phyloP scores from a whole-genome alignment of 2,329 filamentous ascomycete species.

The Nemania sp. region DNA sequence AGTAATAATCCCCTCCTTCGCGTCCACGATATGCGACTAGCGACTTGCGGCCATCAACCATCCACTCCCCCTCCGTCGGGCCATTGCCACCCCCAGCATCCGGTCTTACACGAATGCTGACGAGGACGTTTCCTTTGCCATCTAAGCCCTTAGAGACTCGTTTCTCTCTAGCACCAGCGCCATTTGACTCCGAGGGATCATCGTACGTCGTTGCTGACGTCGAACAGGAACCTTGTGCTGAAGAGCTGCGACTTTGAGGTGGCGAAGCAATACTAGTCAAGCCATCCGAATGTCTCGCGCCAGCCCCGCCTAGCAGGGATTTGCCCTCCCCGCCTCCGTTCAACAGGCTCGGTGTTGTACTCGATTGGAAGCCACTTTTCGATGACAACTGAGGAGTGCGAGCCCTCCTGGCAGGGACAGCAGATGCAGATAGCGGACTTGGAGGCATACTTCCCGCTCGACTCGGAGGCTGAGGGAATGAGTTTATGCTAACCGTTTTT shows the following conservation, averaged over 20 bases:
- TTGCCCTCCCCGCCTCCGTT: slow-evolving; percentile 80
- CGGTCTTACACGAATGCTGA: slow-evolving; percentile 91
- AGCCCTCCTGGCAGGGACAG: slow-evolving; percentile 51
- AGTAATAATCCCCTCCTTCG: slow-evolving; percentile 89
- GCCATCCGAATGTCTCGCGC: slow-evolving; percentile 71
- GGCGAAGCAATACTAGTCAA: slow-evolving; percentile 79
- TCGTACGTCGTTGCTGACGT: slow-evolving; percentile 90
- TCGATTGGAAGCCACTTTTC: slow-evolving; percentile 54
- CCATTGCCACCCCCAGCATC: slow-evolving; percentile 67
- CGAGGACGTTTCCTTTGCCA: slow-evolving; percentile 89
- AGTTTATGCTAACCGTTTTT: slow-evolving; percentile 90
- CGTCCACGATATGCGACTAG: slow-evolving; percentile 83
- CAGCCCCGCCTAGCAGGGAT: slow-evolving; percentile 64
- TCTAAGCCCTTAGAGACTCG: slow-evolving; percentile 61
- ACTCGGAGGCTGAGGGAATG: slow-evolving; percentile 87
- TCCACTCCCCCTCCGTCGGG: slow-evolving; percentile 80
- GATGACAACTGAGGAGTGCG: slow-evolving; percentile 57
- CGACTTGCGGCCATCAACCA: slow-evolving; percentile 82
- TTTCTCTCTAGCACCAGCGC: slow-evolving; percentile 47
- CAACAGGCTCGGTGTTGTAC: slow-evolving; percentile 70
- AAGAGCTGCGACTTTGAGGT: slow-evolving; percentile 87
- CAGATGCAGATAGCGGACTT: slow-evolving; percentile 58
- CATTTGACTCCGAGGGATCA: slow-evolving; percentile 64
- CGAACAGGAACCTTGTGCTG: slow-evolving; percentile 88
- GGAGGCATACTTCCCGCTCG: slow-evolving; percentile 65